Evolutionary conservation across 495 filamentous ascomycete species (phyloP).

Genomic region (Evernia prunastri): DNA sequence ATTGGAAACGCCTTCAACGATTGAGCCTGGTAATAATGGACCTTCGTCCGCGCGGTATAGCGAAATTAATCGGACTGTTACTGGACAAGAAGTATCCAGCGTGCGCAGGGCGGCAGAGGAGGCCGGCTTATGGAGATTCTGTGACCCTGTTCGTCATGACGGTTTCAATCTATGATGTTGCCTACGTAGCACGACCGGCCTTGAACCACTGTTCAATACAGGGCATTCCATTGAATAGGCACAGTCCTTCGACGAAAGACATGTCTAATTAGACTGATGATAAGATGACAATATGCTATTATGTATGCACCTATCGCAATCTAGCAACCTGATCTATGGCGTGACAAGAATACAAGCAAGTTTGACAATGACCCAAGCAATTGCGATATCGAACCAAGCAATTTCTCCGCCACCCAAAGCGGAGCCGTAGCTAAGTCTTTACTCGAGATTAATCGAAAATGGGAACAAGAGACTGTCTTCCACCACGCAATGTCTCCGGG

Average conservation of each 20-base stretch:
- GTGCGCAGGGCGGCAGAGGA: slow-evolving; percentile 58
- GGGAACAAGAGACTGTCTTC: not conserved
- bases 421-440: slow-evolving; percentile 3
- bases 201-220: not conserved
- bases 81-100: slow-evolving; percentile 51
- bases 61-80: slow-evolving; percentile 68
- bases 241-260: not conserved
- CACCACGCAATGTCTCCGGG: not conserved
- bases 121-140: slow-evolving; percentile 70
- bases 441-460: slow-evolving; percentile 1
- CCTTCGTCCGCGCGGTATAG: slow-evolving; percentile 50
- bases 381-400: not conserved
- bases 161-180: slow-evolving; percentile 57
- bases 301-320: slow-evolving; percentile 9
- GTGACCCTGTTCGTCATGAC: slow-evolving; percentile 60
- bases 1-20: not conserved
- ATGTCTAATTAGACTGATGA: not conserved
- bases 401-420: slow-evolving; percentile 9
- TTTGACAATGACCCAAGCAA: slow-evolving; percentile 8
- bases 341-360: slow-evolving; percentile 6
- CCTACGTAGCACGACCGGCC: not conserved
- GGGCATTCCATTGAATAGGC: not conserved
- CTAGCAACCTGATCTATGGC: slow-evolving; percentile 8
- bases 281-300: not conserved
- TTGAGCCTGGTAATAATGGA: slow-evolving; percentile 7